Base-by-base conservation (phyloP, 331 rosid genomes). In the Quercus lobata region DNA sequence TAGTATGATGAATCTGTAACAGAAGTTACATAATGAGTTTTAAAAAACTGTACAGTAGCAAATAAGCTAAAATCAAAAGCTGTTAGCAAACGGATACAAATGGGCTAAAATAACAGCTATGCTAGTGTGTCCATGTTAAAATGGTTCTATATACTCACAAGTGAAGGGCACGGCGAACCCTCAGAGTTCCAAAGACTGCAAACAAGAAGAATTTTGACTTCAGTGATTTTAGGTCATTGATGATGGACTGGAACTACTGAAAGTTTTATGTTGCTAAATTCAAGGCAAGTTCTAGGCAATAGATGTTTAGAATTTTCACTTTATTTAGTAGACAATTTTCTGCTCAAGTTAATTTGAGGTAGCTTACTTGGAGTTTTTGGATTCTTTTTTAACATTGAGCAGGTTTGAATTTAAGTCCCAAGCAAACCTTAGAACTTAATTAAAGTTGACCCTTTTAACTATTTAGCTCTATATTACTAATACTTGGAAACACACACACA, bases 111-210 rank as follows among this genome's bases (percentile, higher is more conserved):
- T 58, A 27, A 58, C 15, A 58, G 14, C 12, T 58, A 27, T 10
- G 16, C 32, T 58, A 60, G 29, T 60, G 5, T 24, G 17, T 60
- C 68, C 68, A 16, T 30, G 71, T 49, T 49, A 19, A 54, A 57
- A 57, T 71, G 14, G 16, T 14, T 79, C 1, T 3, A 57, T 71
- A 49, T 65, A 77, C 97, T 90, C 78, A 93, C 97, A 79, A 6
- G 74, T 73, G 72, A 79, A 93, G 83, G 79, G 78, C 52, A 76
- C 79, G 77, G 73, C 70, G 76, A 29, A 85, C 81, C 73, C 79
- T 87, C 76, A 89, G 27, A 76, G 88, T 69, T 78, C 97, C 93
- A 61, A 46, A 87, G 68, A 82, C 96, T 93, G 91, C 74, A 68
- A 68, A 52, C 62, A 78, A 37, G 55, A 57, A 82, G 80, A 78